Evolutionary conservation across 192 early-diverging fungal species (phyloP), one percentile per base, ranked within the genome.

Genomic region (Umbelopsis ramanniana): DNA sequence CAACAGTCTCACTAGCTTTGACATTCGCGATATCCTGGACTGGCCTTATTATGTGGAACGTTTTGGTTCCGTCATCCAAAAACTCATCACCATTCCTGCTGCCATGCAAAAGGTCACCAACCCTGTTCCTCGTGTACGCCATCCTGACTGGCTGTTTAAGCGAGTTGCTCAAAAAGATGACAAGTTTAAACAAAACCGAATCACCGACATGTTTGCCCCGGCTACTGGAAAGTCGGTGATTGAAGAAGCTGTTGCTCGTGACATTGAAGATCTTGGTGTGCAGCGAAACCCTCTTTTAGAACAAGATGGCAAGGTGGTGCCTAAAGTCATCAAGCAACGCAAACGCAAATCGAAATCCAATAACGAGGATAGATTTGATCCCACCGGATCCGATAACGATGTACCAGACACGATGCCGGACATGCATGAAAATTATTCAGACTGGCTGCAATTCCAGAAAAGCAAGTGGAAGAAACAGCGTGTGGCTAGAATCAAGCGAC

Each of bases 41-140:
- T 99, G 98, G 98, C 79, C 91, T 57, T 99, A 99, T 78, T 99
- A 99, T 73, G 67, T 96, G 67, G 97, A 99, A 81, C 90, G 98
- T 37, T 97, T 99, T 67, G 93, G 93, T 46, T 89, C 89, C 33
- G 95, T 96, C 3, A 96, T 99, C 75, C 96, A 96, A 75, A 99
- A 98, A 77, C 81, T 98, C 29, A 97, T 99, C 70, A 98, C 96
- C 1, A 99, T 99, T 74, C 98, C 98, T 0, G 98, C 98, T 9
- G 96, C 96, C 0, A 94, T 97, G 94, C 98, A 99, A 77, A 89
- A 92, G 48, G 90, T 99, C 12, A 35, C 83, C 6, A 99, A 99
- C 76, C 98, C 98, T 0, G 91, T 99, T 23, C 95, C 95, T 9
- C 87, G 98, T 38, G 88, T 99, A 17, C 78, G 83, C 1, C 96